These are phyloP conservation scores for Pulveroboletus ravenelii DNA, from an alignment of 768 basidiomycete species.

Conservation along the genomic window DNA sequence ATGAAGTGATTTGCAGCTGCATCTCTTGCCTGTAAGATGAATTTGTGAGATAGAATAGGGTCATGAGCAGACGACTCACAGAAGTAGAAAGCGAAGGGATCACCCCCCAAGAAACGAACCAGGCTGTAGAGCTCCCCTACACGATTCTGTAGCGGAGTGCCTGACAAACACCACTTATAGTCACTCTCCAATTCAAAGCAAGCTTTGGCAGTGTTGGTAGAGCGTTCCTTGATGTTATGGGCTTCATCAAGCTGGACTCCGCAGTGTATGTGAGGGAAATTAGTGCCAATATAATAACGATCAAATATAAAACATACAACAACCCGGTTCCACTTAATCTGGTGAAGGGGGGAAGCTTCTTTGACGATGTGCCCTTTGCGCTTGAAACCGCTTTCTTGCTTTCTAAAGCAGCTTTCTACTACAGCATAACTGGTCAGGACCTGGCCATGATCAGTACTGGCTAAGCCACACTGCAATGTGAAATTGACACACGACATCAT, in stretches of 20 bases:
- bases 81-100: constrained; percentile 89
- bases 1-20: constrained; percentile 91
- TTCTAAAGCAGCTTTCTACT: constrained; percentile 86
- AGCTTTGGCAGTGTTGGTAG: constrained; percentile 95
- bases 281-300: background rate
- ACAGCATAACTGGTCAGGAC: constrained; percentile 86
- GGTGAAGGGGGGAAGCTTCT: constrained; percentile 83
- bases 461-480: background rate
- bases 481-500: constrained; percentile 66
- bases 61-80: constrained; percentile 44
- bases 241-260: constrained; percentile 81
- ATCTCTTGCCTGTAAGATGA: constrained; percentile 63
- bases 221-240: constrained; percentile 95
- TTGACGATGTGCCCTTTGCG: constrained; percentile 78
- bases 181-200: constrained; percentile 80
- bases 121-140: constrained; percentile 99
- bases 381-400: constrained; percentile 90
- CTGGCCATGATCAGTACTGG: constrained; percentile 31
- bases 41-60: background rate
- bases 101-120: constrained; percentile 87
- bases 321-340: constrained; percentile 79
- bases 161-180: constrained; percentile 93
- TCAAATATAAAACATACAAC: constrained; percentile 43
- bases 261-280: background rate
- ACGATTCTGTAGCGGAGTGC: constrained; percentile 94